Conservation (phyloP, 768 basidiomycete species). For the Lactarius deliciosus region DNA sequence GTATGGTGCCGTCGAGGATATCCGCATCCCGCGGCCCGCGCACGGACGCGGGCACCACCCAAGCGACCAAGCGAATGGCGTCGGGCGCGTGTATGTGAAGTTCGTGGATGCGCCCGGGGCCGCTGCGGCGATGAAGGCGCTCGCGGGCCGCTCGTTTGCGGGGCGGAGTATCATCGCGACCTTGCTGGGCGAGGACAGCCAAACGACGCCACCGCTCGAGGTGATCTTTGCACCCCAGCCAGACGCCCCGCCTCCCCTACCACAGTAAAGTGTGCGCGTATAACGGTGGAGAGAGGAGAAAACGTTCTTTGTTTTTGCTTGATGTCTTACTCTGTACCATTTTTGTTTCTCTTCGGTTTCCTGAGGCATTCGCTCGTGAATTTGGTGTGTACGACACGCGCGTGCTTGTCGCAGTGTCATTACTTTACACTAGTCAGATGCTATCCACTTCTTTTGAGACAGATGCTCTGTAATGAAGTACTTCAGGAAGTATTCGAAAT, state of each 20-base stretch:
- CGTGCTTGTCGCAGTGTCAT: neutral
- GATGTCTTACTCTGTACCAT: neutral
- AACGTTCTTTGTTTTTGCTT: constrained; percentile 8
- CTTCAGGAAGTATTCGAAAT: neutral
- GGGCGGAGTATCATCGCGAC: constrained; percentile 88
- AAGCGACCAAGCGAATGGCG: constrained; percentile 82
- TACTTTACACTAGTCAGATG: neutral
- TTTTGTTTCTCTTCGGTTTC: neutral
- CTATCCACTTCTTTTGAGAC: neutral
- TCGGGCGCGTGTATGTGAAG: constrained; percentile 95
- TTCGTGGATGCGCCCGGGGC: constrained; percentile 65
- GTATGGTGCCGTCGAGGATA: constrained; percentile 79
- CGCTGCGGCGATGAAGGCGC: constrained; percentile 69
- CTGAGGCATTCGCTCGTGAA: neutral
- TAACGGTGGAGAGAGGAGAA: neutral
- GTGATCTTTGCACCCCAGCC: constrained; percentile 84
- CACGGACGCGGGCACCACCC: constrained; percentile 35
- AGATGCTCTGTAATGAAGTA: neutral
- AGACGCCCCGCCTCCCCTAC: constrained; percentile 77
- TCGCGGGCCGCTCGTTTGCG: constrained; percentile 88
- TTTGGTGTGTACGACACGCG: neutral
- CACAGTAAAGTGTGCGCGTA: constrained; percentile 35
- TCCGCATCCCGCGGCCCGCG: constrained; percentile 85
- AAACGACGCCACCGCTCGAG: constrained; percentile 78
- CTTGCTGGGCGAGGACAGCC: constrained; percentile 76